These are phyloP conservation scores for Vitis amurensis DNA, from an alignment of 164 flowering plant genomes.

Conservation along the genomic window DNA sequence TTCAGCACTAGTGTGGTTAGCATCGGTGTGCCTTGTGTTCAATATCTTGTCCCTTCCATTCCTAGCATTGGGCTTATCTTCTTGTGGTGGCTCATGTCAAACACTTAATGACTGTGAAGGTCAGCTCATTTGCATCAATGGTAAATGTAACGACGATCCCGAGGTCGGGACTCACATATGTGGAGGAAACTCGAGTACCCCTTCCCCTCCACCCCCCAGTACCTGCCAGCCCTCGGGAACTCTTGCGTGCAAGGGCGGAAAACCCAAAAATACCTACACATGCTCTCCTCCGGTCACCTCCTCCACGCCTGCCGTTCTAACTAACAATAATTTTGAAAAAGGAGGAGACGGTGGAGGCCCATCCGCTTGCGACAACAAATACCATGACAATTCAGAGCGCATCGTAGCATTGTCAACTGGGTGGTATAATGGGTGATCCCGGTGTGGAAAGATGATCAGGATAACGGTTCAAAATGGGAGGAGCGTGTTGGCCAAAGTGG, in stretches of 20 bases:
- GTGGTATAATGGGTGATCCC: conserved; percentile 23
- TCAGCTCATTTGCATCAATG: conserved; percentile 35
- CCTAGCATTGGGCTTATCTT: conserved; percentile 16
- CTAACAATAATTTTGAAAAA: conserved; percentile 22
- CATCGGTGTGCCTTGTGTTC: not conserved
- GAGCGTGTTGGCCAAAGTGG: conserved; percentile 34
- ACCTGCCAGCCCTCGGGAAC: conserved; percentile 7
- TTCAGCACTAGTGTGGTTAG: not conserved
- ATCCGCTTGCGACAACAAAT: conserved; percentile 18
- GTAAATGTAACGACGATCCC: conserved; percentile 40
- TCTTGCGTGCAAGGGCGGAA: not conserved
- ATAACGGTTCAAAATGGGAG: conserved; percentile 27
- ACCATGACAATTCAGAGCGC: conserved; percentile 14
- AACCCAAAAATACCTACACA: conserved; percentile 5
- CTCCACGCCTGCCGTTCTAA: conserved; percentile 29
- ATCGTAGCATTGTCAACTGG: conserved; percentile 46
- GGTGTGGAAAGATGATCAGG: conserved; percentile 29
- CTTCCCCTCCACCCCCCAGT: not conserved
- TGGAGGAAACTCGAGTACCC: not conserved
- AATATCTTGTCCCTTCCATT: not conserved
- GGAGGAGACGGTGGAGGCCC: conserved; percentile 34
- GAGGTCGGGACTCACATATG: conserved; percentile 26
- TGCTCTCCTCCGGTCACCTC: conserved; percentile 38
- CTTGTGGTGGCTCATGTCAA: conserved; percentile 33
- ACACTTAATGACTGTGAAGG: conserved; percentile 31